Evolutionary conservation across 2,329 filamentous ascomycete species (phyloP).

Genomic region (Sclerotiophoma versabilis): DNA sequence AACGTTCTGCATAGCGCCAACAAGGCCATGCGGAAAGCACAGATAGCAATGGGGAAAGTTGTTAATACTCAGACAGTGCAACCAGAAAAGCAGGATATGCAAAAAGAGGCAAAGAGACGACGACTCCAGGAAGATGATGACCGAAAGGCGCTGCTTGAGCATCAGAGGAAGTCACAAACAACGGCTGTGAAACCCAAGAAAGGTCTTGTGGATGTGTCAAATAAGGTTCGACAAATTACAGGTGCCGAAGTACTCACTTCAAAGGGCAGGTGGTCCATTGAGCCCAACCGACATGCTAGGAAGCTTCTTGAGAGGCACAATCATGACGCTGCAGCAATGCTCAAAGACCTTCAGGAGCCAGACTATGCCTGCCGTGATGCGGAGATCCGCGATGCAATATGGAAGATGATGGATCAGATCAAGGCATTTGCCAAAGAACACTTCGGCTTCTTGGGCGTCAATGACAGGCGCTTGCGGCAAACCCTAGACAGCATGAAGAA

Average conservation of each 20-base stretch:
- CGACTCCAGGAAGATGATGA: background rate
- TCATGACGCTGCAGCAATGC: background rate
- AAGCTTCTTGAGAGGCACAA: background rate
- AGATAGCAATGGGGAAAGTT: background rate
- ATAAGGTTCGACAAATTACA: background rate
- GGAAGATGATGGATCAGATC: slow-evolving; percentile 27
- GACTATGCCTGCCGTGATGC: slow-evolving; percentile 32
- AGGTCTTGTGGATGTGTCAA: background rate
- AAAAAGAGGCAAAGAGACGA: background rate
- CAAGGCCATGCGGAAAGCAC: background rate
- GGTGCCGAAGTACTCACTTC: background rate
- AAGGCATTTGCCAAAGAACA: slow-evolving; percentile 18
- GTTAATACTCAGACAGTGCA: background rate
- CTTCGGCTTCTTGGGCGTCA: slow-evolving; percentile 15
- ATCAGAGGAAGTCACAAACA: background rate
- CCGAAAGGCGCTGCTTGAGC: background rate
- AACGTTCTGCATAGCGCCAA: background rate
- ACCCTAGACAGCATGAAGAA: slow-evolving; percentile 7
- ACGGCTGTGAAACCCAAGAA: background rate
- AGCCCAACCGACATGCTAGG: slow-evolving; percentile 2
- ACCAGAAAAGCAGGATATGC: background rate
- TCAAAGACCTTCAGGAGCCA: slow-evolving; percentile 22
- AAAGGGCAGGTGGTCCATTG: background rate
- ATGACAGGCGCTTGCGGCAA: background rate
- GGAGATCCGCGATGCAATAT: slow-evolving; percentile 36